Evolutionary conservation across 2,329 filamentous ascomycete species (phyloP).

Genomic region (Cercospora beticola): DNA sequence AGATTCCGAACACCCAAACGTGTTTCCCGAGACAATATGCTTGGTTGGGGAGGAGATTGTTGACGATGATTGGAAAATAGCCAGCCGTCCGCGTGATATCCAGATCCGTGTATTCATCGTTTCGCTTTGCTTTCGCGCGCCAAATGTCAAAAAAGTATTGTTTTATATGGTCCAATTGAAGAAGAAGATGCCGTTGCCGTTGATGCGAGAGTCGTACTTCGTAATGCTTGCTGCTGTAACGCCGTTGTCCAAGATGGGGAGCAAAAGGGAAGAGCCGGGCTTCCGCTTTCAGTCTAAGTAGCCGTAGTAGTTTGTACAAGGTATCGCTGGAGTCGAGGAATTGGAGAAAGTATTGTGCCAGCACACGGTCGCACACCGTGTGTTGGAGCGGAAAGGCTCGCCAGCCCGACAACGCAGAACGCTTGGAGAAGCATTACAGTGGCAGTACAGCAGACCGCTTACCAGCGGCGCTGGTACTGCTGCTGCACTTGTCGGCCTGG

Average conservation of each 20-base stretch:
- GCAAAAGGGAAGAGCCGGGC: constrained; percentile 11
- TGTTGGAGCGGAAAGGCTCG: constrained; percentile 22
- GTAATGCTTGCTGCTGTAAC: constrained; percentile 29
- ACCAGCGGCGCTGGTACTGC: constrained; percentile 53
- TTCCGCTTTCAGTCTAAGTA: constrained; percentile 25
- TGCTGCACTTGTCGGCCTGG: constrained; percentile 63
- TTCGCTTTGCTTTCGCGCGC: neutral
- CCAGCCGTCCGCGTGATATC: constrained; percentile 2
- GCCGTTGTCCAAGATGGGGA: constrained; percentile 25
- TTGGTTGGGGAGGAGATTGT: neutral
- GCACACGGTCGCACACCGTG: constrained; percentile 7
- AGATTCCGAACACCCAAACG: neutral
- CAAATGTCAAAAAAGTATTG: neutral
- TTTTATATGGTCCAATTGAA: constrained; percentile 14
- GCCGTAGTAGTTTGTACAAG: constrained; percentile 29
- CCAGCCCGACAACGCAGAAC: constrained; percentile 31
- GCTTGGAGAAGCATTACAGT: constrained; percentile 21
- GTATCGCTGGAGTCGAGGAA: constrained; percentile 24
- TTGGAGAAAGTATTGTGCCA: constrained; percentile 1
- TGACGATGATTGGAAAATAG: neutral
- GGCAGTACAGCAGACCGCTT: constrained; percentile 29
- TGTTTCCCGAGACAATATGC: neutral
- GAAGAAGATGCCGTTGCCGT: constrained; percentile 23
- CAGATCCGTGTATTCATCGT: neutral
- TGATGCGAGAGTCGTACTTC: constrained; percentile 23